Conservation (phyloP, 1,284 basidiomycete species). For the Leccinum subrobustum region DNA sequence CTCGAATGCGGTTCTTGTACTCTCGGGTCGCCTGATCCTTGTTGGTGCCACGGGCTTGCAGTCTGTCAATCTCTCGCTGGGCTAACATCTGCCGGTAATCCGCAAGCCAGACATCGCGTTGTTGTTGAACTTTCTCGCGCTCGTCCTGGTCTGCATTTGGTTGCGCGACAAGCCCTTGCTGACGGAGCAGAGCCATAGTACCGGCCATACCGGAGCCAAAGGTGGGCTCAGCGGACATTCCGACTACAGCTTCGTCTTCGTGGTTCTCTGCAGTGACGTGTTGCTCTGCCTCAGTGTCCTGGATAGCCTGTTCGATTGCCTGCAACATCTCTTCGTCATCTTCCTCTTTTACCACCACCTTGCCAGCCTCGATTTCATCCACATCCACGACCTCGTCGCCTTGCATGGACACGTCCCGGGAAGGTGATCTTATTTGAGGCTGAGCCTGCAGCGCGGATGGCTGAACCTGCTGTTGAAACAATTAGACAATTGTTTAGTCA, state of each 20-base stretch:
- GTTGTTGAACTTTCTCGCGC: conserved; percentile 80
- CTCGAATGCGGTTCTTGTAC: conserved; percentile 89
- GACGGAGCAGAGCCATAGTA: conserved; percentile 84
- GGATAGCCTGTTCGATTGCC: conserved; percentile 67
- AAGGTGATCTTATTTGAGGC: conserved; percentile 41
- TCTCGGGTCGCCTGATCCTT: conserved; percentile 95
- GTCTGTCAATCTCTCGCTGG: conserved; percentile 73
- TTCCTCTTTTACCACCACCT: conserved; percentile 75
- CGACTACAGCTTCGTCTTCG: conserved; percentile 40
- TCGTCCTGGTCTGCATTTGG: conserved; percentile 67
- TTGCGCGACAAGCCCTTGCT: conserved; percentile 85
- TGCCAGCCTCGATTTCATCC: conserved; percentile 53
- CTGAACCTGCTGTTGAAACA: conserved; percentile 51
- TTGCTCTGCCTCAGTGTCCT: conserved; percentile 57
- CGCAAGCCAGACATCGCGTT: conserved; percentile 89
- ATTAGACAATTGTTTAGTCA: too few species aligned
- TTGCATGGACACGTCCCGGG: conserved; percentile 55
- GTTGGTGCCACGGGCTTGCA: conserved; percentile 74
- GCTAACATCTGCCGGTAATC: conserved; percentile 77
- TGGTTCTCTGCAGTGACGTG: conserved; percentile 36
- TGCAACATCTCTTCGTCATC: conserved; percentile 73
- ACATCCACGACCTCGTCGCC: conserved; percentile 53
- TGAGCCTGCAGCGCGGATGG: conserved; percentile 34
- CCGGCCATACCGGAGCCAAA: conserved; percentile 84
- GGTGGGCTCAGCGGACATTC: conserved; percentile 70